Percentiles rank a stretch among this genome's conserved stretches.
phyloP scores from a whole-genome alignment of 1,284 basidiomycete genomes.

The Rhodotorula sp. region DNA sequence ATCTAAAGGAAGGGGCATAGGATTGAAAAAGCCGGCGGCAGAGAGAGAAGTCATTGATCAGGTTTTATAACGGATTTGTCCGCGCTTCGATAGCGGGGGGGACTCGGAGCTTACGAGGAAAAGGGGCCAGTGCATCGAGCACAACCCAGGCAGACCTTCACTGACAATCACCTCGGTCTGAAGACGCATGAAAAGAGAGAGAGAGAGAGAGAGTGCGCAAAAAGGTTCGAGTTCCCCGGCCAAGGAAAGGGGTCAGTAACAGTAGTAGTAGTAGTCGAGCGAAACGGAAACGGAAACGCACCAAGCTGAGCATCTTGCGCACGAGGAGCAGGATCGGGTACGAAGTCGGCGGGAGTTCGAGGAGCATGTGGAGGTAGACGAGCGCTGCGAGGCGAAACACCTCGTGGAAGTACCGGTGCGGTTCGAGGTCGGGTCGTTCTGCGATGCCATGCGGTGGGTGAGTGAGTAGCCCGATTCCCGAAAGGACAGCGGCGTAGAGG shows the following conservation, averaged over 20 bases:
- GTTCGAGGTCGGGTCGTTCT: conserved; percentile 24
- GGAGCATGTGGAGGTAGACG: conserved; percentile 21
- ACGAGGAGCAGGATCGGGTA: conserved; percentile 17
- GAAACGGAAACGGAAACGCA: neutral
- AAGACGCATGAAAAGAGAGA: too few species aligned
- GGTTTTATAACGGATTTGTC: too few species aligned
- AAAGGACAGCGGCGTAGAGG: neutral
- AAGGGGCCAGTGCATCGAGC: conserved; percentile 20
- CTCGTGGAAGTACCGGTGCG: conserved; percentile 29
- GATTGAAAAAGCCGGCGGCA: neutral
- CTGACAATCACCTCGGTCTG: conserved; percentile 27
- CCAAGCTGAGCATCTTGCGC: conserved; percentile 28
- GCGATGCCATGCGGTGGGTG: too few species aligned
- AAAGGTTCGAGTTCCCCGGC: neutral
- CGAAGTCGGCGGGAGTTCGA: conserved; percentile 16
- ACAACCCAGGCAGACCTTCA: conserved; percentile 14
- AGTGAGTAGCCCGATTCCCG: neutral
- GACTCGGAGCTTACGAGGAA: conserved; percentile 10
- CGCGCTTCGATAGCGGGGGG: too few species aligned
- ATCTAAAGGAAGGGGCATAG: conserved; percentile 3
- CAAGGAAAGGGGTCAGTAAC: too few species aligned
- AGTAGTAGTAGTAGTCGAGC: too few species aligned
- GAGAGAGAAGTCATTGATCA: too few species aligned
- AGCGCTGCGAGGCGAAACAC: conserved; percentile 22
- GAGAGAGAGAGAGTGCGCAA: too few species aligned